Percentiles rank a stretch among this genome's conserved stretches.
These are phyloP conservation scores for Achlya hypogyna DNA, from an alignment of 352 stramenopile species.

Conservation along the genomic window DNA sequence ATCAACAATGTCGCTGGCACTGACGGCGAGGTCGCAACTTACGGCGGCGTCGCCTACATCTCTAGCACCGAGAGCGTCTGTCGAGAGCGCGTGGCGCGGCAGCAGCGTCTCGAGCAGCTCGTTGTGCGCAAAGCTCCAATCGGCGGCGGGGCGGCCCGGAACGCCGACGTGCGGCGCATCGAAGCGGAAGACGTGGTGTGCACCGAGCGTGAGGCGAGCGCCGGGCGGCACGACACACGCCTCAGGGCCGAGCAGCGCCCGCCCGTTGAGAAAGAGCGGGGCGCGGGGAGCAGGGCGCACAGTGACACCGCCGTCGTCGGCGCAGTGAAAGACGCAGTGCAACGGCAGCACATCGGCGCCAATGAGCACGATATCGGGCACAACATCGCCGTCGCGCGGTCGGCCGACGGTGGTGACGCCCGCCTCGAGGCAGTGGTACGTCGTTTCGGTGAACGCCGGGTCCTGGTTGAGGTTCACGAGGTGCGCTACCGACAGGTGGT, in stretches of 20 bases:
- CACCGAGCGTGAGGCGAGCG: not conserved
- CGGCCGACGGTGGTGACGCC: constrained; percentile 11
- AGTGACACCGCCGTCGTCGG: not conserved
- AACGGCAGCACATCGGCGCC: constrained; percentile 3
- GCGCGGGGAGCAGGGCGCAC: not conserved
- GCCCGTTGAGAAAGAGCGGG: not conserved
- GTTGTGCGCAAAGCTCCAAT: constrained; percentile 16
- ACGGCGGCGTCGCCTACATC: too few species aligned
- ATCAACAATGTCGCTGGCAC: too few species aligned
- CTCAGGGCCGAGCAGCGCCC: not conserved
- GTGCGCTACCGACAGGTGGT: not conserved
- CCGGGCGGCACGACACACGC: not conserved
- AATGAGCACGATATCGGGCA: constrained; percentile 11
- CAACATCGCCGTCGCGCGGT: not conserved
- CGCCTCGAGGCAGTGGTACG: constrained; percentile 12
- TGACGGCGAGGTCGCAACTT: not conserved
- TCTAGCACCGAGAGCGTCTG: not conserved
- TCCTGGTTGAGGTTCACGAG: constrained; percentile 21
- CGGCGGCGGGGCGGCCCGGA: not conserved
- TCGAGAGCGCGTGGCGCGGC: not conserved
- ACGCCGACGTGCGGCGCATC: not conserved
- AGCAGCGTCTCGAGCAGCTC: constrained; percentile 10
- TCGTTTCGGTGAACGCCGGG: constrained; percentile 8
- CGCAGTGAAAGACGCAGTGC: constrained; percentile 10
- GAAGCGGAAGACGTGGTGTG: constrained; percentile 17